Conservation (phyloP, 1,284 basidiomycete genomes). For the Microbotryum silenes-acaulis region DNA sequence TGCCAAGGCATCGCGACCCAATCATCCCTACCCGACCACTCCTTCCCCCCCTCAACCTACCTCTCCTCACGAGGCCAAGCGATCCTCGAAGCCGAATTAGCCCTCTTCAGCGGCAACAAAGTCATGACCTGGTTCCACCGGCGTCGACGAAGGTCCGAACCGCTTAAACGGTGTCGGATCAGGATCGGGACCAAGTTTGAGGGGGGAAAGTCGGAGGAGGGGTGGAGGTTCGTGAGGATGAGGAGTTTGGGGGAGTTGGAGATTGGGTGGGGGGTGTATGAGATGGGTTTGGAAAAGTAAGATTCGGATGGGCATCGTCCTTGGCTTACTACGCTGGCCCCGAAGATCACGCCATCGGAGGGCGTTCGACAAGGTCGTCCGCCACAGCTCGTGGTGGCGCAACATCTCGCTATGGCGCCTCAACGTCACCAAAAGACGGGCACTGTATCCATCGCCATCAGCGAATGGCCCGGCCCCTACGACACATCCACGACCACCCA, state of each 20-base stretch:
- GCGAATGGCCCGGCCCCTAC: no score
- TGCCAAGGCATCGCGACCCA: slow-evolving; percentile 11
- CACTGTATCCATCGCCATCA: no score
- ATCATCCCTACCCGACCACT: slow-evolving; percentile 16
- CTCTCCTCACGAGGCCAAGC: slow-evolving; percentile 9
- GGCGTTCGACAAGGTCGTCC: no score
- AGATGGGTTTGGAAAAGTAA: slow-evolving; percentile 16
- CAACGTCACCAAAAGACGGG: no score
- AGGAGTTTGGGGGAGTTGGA: background rate
- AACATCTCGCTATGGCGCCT: no score
- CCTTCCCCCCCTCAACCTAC: slow-evolving; percentile 22
- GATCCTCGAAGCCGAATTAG: background rate
- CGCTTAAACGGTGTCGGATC: slow-evolving; percentile 13
- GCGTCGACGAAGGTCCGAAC: background rate
- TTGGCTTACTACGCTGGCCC: no score
- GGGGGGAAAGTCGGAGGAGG: slow-evolving; percentile 8
- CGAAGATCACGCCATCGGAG: no score
- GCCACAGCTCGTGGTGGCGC: no score
- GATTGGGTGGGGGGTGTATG: slow-evolving; percentile 31
- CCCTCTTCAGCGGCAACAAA: background rate
- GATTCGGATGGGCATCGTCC: no score
- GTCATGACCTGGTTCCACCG: slow-evolving; percentile 4
- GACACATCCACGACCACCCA: no score
- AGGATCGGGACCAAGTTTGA: background rate
- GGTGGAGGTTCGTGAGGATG: slow-evolving; percentile 25